phyloP scores from a whole-genome alignment of 257 asterid genomes.

The Solanum appendiculatum region DNA sequence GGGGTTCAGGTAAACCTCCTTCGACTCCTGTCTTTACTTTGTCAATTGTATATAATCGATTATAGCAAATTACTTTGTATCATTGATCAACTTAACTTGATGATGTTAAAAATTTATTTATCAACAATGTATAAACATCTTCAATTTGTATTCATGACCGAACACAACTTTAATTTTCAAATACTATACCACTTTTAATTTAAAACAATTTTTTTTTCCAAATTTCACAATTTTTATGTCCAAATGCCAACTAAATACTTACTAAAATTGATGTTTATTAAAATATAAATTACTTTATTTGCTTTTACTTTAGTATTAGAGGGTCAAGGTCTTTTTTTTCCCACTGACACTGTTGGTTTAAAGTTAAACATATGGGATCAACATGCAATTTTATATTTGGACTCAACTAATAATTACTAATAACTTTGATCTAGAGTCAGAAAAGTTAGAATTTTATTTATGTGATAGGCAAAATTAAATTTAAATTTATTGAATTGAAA shows the following conservation, averaged over 20 bases:
- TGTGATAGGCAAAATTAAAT: neutral
- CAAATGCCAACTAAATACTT: neutral
- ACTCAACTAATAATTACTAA: neutral
- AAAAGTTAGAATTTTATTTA: neutral
- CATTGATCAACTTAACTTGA: neutral
- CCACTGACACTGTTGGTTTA: conserved; percentile 12
- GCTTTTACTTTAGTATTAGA: conserved; percentile 9
- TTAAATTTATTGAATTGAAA: too few relatives aligned
- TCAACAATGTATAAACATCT: neutral
- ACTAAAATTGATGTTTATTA: neutral
- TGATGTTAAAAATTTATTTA: neutral
- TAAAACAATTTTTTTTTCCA: neutral
- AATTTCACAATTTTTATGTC: neutral
- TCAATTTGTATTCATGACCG: too few relatives aligned
- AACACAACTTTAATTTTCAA: too few relatives aligned
- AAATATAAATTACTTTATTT: neutral
- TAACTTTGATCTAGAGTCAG: neutral
- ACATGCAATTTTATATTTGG: conserved; percentile 8
- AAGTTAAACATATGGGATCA: conserved; percentile 15
- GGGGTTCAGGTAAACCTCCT: accelerated
- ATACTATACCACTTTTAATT: neutral
- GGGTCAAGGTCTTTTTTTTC: neutral
- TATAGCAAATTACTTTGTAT: neutral
- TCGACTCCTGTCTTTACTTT: neutral
- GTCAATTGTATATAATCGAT: neutral